Percentiles rank a stretch among this genome's conserved stretches.
Conservation (phyloP, 2,329 filamentous ascomycete species). For the Colletotrichum zoysiae region DNA sequence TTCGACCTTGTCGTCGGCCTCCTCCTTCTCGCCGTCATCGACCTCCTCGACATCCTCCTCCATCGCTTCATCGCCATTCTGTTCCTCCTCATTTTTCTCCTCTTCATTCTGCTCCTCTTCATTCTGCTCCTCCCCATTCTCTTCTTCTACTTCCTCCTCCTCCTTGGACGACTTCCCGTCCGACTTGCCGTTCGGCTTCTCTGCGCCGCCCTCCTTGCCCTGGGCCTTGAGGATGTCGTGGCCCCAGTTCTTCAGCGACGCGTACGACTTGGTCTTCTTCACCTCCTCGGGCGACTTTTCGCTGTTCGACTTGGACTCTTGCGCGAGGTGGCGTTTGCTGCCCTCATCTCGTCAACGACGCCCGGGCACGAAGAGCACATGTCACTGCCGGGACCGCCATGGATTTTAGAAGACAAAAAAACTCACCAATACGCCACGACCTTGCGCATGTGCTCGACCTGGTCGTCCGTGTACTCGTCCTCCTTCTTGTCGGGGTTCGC, state of each 20-base stretch:
- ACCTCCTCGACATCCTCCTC: slow-evolving; percentile 43
- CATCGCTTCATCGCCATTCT: slow-evolving; percentile 39
- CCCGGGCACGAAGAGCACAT: background rate
- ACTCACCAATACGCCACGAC: slow-evolving; percentile 71
- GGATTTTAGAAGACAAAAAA: too few relatives aligned
- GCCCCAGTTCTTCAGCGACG: slow-evolving; percentile 73
- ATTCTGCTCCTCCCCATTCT: slow-evolving; percentile 41
- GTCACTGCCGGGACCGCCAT: background rate
- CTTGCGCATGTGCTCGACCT: slow-evolving; percentile 70
- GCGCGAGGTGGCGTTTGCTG: slow-evolving; percentile 73
- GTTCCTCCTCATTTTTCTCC: slow-evolving; percentile 11
- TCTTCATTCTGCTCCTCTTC: slow-evolving; percentile 38
- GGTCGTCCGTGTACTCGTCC: slow-evolving; percentile 67
- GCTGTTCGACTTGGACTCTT: slow-evolving; percentile 70
- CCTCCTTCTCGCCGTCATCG: slow-evolving; percentile 42
- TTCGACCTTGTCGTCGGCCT: slow-evolving; percentile 17
- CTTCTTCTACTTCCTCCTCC: slow-evolving; percentile 32
- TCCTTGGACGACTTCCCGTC: slow-evolving; percentile 40
- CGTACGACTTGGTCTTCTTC: slow-evolving; percentile 66
- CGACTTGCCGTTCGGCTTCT: slow-evolving; percentile 11
- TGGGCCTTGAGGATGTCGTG: slow-evolving; percentile 64
- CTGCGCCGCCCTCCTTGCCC: slow-evolving; percentile 33
- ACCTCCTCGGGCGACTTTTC: slow-evolving; percentile 61
- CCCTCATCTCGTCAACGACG: background rate
- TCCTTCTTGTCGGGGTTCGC: slow-evolving; percentile 70